Conservation (phyloP, 345 rosid genomes). For the Arabidopsis arenosa region DNA sequence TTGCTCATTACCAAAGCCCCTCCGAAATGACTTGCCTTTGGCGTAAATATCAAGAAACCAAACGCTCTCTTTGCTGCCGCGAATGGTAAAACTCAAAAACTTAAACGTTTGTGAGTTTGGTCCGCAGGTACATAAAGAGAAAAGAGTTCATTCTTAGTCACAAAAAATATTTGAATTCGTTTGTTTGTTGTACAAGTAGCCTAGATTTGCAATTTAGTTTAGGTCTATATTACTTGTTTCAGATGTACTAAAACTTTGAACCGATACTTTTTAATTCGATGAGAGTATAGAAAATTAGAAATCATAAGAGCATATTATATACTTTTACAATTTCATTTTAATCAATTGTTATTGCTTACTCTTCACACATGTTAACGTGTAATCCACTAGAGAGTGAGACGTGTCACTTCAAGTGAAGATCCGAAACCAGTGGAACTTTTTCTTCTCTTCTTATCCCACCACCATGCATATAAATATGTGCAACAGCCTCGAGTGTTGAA, state of each 20-base stretch:
- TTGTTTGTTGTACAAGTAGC: conserved; percentile 31
- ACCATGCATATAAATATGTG: background rate
- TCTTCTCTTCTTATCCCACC: background rate
- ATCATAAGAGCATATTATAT: background rate
- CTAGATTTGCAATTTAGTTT: conserved; percentile 17
- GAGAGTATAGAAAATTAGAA: background rate
- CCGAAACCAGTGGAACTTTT: conserved; percentile 4
- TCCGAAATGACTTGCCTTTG: conserved; percentile 91
- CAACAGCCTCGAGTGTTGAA: conserved; percentile 5
- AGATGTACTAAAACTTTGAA: background rate
- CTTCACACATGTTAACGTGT: background rate
- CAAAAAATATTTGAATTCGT: conserved; percentile 3
- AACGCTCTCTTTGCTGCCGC: conserved; percentile 75
- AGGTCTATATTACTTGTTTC: conserved; percentile 12
- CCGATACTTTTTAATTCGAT: conserved; percentile 4
- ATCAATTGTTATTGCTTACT: conserved; percentile 25
- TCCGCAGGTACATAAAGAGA: conserved; percentile 24
- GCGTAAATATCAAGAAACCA: conserved; percentile 83
- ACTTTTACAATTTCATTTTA: background rate
- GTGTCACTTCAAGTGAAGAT: background rate
- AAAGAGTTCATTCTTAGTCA: background rate
- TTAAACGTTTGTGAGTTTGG: conserved; percentile 24
- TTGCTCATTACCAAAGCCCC: conserved; percentile 97
- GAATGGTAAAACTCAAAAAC: conserved; percentile 45
- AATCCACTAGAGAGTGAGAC: background rate